Evolutionary conservation across 2,329 filamentous ascomycete genomes (phyloP), one percentile per base, ranked within the genome.

Genomic region (Neopestalotiopsis sp.): DNA sequence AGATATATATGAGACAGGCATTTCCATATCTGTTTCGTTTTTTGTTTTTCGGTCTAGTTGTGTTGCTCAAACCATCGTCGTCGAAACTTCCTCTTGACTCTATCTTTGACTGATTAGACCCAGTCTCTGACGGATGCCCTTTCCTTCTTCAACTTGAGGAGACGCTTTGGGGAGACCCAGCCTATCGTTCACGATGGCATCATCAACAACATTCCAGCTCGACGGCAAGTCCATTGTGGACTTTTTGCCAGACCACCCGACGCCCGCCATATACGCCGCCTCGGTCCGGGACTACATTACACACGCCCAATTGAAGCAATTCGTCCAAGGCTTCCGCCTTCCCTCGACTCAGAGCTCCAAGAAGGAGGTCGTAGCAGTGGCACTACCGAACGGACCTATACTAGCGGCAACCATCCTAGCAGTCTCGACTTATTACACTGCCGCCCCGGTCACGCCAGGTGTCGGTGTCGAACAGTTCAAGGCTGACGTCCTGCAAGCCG

Each of bases 311-410:
- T 32, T 67, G 17, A 67, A 38, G 30, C 65, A 38, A 28, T 67
- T 61, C 34, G 65, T 67, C 30, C 28, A 67, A 20, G 28, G 56
- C 13, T 67, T 67, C 38, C 65, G 65, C 20, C 65, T 67, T 14
- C 65, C 65, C 2, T 67, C 65, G 17, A 59, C 40, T 28, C 34
- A 38, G 30, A 32, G 5, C 5, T 28, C 53, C 12, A 68, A 61
- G 56, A 84, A 84, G 70, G 83, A 84, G 2, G 78, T 85, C 13
- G 80, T 87, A 10, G 85, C 83, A 34, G 82, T 88, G 61, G 83
- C 86, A 2, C 74, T 89, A 5, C 85, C 86, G 1, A 89, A 88
- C 71, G 86, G 87, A 3, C 84, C 85, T 12, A 75, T 87, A 1
- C 78, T 88, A n/a, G 87, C 85, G 10, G 79, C 86, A 13, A 81